phyloP scores from a whole-genome alignment of 2,329 filamentous ascomycete species.

The Xylaria sp. region DNA sequence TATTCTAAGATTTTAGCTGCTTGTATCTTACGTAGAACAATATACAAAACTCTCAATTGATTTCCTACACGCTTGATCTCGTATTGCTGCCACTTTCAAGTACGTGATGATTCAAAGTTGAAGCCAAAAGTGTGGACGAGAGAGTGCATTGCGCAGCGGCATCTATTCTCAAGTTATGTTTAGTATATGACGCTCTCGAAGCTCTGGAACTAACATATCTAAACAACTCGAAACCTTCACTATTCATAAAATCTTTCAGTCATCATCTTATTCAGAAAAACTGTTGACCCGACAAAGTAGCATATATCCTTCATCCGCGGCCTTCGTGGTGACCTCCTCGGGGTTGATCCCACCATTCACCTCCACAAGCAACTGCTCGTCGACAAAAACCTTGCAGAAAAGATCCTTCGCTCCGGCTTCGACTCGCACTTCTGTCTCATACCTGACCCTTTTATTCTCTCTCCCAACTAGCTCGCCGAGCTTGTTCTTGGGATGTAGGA shows the following conservation, averaged over 20 bases:
- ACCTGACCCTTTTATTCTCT: constrained; percentile 60
- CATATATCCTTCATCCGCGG: constrained; percentile 60
- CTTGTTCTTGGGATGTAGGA: constrained; percentile 73
- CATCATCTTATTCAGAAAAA: constrained; percentile 19
- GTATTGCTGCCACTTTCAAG: not conserved
- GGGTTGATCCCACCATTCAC: constrained; percentile 58
- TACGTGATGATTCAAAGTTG: not conserved
- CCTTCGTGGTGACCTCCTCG: constrained; percentile 65
- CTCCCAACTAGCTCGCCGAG: constrained; percentile 67
- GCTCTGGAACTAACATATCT: not conserved
- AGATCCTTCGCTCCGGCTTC: constrained; percentile 41
- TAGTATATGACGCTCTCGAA: not conserved
- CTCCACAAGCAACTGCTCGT: constrained; percentile 56
- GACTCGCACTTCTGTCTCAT: constrained; percentile 53
- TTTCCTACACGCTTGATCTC: not conserved
- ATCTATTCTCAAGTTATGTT: constrained; percentile 1
- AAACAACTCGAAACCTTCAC: not conserved
- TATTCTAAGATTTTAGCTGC: too few species aligned
- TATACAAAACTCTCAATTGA: not conserved
- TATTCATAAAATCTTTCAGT: constrained; percentile 9
- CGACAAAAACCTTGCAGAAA: constrained; percentile 62
- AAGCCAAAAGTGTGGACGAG: not conserved
- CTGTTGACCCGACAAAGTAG: constrained; percentile 18
- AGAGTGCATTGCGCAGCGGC: not conserved
- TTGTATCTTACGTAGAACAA: not conserved